Conservation (phyloP, 129 eudicot species). For the Chrysanthemum makinoi region DNA sequence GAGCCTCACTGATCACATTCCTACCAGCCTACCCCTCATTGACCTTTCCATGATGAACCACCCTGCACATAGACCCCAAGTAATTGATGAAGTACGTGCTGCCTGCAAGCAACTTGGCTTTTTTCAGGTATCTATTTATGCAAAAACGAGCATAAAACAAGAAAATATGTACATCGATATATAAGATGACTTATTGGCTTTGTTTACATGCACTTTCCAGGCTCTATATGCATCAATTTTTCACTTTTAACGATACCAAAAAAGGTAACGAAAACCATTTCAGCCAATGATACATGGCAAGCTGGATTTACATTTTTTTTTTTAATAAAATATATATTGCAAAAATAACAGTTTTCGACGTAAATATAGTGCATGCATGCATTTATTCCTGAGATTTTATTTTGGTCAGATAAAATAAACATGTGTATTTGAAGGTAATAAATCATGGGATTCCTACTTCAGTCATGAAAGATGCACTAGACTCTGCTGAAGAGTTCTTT, state of each 20-base stretch:
- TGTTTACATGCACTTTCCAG: constrained; percentile 22
- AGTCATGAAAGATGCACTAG: constrained; percentile 46
- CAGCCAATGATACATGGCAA: constrained; percentile 1
- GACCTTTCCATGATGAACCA: constrained; percentile 46
- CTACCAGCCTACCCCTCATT: constrained; percentile 41
- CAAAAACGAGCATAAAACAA: not conserved
- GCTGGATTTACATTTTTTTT: constrained; percentile 6
- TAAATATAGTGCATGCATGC: constrained; percentile 40
- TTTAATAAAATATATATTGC: not conserved
- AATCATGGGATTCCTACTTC: constrained; percentile 61
- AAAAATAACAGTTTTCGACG: constrained; percentile 12
- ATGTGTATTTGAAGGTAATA: constrained; percentile 45
- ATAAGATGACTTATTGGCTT: constrained; percentile 15
- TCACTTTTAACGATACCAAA: constrained; percentile 7
- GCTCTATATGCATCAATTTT: constrained; percentile 10
- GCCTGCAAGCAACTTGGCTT: constrained; percentile 67
- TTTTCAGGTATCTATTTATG: constrained; percentile 51
- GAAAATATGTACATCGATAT: constrained; percentile 7
- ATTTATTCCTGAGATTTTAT: constrained; percentile 1
- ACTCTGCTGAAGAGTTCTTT: constrained; percentile 58
- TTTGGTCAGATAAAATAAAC: constrained; percentile 11
- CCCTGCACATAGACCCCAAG: constrained; percentile 37
- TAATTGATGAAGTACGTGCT: constrained; percentile 33
- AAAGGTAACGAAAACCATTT: constrained; percentile 18
- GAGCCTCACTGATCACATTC: constrained; percentile 5